These are phyloP conservation scores for Bolboschoenoplectus hybrid DNA, from an alignment of 202 grass and related monocot species.

Conservation along the genomic window DNA sequence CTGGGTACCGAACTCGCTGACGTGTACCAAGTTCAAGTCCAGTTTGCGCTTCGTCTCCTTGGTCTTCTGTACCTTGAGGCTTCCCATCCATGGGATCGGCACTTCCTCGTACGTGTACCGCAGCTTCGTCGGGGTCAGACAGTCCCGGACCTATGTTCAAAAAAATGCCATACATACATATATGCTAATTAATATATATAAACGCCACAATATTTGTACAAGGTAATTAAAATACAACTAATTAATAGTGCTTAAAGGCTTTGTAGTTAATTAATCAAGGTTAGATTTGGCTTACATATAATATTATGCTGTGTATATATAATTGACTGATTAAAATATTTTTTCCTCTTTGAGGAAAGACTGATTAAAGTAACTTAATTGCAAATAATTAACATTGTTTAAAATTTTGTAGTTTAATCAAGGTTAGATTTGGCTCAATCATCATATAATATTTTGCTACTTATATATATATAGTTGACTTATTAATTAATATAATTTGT, in stretches of 20 bases:
- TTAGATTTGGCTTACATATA: background rate
- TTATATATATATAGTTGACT: background rate
- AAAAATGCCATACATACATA: background rate
- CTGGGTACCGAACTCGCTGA: conserved; percentile 33
- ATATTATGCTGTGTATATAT: background rate
- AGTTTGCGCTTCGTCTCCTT: conserved; percentile 2
- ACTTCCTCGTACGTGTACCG: conserved; percentile 42
- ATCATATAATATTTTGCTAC: background rate
- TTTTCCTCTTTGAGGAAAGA: background rate
- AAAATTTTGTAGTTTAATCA: background rate
- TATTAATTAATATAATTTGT: background rate
- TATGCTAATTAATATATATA: no score
- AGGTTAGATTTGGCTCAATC: background rate
- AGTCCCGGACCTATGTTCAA: conserved; percentile 33
- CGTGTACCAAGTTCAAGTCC: conserved; percentile 15
- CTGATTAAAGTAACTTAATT: background rate
- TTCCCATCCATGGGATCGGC: conserved; percentile 37
- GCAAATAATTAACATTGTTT: background rate
- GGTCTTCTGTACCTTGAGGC: conserved; percentile 4
- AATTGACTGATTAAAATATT: conserved; percentile 1
- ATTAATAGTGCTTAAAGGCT: background rate
- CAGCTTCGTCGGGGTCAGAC: conserved; percentile 28
- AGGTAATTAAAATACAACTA: background rate
- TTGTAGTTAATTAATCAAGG: background rate
- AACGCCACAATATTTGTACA: background rate